Evolutionary conservation across 805 yeast species (phyloP), one percentile per base, ranked within the genome.

Genomic region (Lipomyces orientalis): DNA sequence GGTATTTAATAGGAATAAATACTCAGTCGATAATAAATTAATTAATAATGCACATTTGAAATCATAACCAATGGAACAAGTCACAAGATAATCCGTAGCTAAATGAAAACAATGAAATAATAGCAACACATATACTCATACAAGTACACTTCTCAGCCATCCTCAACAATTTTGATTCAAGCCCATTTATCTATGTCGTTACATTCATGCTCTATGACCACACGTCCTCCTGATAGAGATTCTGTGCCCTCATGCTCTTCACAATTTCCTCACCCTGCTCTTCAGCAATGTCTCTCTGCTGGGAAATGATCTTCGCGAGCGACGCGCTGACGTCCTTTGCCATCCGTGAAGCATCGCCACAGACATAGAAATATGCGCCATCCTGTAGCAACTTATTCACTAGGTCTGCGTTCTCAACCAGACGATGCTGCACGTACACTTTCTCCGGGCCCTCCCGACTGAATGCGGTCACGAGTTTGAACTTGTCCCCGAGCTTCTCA

Each of bases 341-440:
- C 99, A 94, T 95, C 72, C 86, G 87, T 35, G 90, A 86, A 33
- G 99, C 98, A 81, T 95, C 98, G 77, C 98, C 99, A 84, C 99
- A 94, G 51, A 94, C 97, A 78, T 95, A 94, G 73, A 94, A 85
- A 78, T 88, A 90, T 0, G 97, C 98, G 66, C 97, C 97, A 56
- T 79, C 69, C 59, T 80, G 78, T 62, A 89, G 76, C 59, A 89
- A 79, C 59, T 86, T 81, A 73, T 87, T 86, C 51, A 88, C 77
- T 76, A 60, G 78, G 75, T 71, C 85, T 81, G 72, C 84, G 76
- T 75, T 83, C 75, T 76, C 86, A 77, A 69, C 73, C 73, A 95
- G 76, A 71, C 85, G 86, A 76, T 95, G 89, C 81, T 94, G 99
- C 65, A 94, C 99, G 74, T 94, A 94, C 19, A 88, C 89, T 77